phyloP scores from a whole-genome alignment of 78 protist genomes.

The Capsaspora owczarzaki region DNA sequence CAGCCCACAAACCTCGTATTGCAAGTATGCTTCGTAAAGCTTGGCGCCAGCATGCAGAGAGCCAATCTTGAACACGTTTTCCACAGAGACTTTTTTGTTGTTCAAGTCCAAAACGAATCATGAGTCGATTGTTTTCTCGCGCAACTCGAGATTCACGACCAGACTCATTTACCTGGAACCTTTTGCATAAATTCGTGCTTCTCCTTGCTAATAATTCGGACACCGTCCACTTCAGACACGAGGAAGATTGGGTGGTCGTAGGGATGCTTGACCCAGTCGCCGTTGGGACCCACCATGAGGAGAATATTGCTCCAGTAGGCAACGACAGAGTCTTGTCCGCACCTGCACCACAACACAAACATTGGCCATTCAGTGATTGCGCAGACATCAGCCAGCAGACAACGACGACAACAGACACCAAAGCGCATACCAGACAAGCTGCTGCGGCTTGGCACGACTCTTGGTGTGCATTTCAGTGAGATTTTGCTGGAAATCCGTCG shows the following conservation, averaged over 20 bases:
- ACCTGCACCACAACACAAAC: neutral
- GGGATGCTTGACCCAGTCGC: conserved; percentile 27
- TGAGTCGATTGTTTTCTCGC: too few species aligned
- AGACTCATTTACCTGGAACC: conserved; percentile 43
- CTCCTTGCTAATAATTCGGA: conserved; percentile 50
- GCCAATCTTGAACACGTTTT: conserved; percentile 6
- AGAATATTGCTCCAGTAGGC: conserved; percentile 40
- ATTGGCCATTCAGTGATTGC: too few species aligned
- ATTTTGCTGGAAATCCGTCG: conserved; percentile 17
- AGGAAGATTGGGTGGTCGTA: conserved; percentile 36
- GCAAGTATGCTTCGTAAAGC: conserved; percentile 51
- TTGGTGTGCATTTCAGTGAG: conserved; percentile 26
- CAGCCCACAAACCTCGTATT: conserved; percentile 9
- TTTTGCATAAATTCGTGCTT: conserved; percentile 55
- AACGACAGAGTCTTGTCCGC: conserved; percentile 60
- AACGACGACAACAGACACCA: too few species aligned
- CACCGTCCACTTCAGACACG: conserved; percentile 73
- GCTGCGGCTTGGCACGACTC: conserved; percentile 24
- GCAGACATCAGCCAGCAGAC: too few species aligned
- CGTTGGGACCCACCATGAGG: conserved; percentile 55
- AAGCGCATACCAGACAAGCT: conserved; percentile 32
- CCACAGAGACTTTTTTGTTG: too few species aligned
- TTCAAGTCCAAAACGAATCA: too few species aligned
- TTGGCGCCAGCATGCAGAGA: too few species aligned
- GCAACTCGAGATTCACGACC: too few species aligned